Evolutionary conservation across 2,329 filamentous ascomycete genomes (phyloP).

Genomic region (Scytalidium sp.): DNA sequence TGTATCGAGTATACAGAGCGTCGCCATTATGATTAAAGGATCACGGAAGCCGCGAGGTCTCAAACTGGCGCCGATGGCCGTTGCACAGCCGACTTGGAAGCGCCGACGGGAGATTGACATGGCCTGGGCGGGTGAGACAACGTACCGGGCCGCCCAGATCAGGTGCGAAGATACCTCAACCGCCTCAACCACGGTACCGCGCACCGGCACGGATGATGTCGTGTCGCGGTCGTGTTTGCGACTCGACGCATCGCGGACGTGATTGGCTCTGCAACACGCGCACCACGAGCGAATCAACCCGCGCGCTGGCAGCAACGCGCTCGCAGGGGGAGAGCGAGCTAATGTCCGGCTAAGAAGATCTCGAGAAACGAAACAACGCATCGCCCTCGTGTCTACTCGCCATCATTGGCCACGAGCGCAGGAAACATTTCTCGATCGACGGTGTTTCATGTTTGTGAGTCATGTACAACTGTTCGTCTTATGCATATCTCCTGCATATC

Average conservation of each 20-base stretch:
- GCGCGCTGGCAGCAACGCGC: background rate
- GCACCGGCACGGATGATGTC: constrained; percentile 16
- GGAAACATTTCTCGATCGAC: background rate
- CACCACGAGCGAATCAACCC: constrained; percentile 13
- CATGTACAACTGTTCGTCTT: background rate
- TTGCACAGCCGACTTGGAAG: constrained; percentile 2
- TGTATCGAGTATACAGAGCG: constrained; percentile 1
- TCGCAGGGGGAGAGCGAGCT: background rate
- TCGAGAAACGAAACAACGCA: background rate
- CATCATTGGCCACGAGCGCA: background rate
- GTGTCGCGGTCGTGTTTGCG: constrained; percentile 26
- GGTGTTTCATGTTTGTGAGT: background rate
- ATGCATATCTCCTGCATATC: background rate
- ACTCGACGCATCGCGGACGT: constrained; percentile 4
- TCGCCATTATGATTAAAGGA: background rate
- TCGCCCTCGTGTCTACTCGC: background rate
- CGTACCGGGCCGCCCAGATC: background rate
- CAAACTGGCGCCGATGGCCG: background rate
- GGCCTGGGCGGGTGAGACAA: background rate
- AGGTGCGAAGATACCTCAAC: background rate
- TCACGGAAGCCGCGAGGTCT: background rate
- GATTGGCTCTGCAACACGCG: constrained; percentile 21
- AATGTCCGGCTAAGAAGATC: background rate
- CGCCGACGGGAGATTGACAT: background rate
- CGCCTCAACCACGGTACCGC: background rate